phyloP scores from a whole-genome alignment of 2,329 filamentous ascomycete species.

The Fusarium devonianum region DNA sequence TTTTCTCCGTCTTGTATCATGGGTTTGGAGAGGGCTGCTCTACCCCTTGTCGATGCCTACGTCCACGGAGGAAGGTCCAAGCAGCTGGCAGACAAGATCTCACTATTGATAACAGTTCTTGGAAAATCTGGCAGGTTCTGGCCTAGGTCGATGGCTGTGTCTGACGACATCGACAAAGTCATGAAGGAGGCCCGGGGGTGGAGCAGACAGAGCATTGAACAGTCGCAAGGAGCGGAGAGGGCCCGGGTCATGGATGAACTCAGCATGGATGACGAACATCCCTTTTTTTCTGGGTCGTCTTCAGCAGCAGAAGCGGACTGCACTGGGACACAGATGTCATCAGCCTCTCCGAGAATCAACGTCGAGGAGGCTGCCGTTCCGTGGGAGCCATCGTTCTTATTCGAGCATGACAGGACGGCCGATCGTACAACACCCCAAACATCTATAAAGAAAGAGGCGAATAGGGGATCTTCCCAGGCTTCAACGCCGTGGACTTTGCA shows the following conservation, averaged over 20 bases:
- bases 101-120: constrained; percentile 21
- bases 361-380: too few species aligned
- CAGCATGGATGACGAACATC: neutral
- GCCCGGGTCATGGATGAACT: too few species aligned
- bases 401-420: too few species aligned
- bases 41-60: constrained; percentile 21
- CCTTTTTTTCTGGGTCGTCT: too few species aligned
- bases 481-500: too few species aligned
- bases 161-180: constrained; percentile 5
- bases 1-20: constrained; percentile 35
- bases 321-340: constrained; percentile 1
- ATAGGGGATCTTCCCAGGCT: too few species aligned
- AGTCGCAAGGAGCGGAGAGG: neutral
- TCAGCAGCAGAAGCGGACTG: too few species aligned
- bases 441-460: too few species aligned
- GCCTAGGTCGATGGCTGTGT: constrained; percentile 22
- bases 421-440: too few species aligned
- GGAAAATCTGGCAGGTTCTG: constrained; percentile 33
- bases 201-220: neutral
- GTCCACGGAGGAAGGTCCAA: neutral
- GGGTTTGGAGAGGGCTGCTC: constrained; percentile 20
- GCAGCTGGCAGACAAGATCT: constrained; percentile 14
- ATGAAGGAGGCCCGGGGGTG: neutral
- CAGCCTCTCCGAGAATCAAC: neutral
- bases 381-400: too few species aligned